These are phyloP conservation scores for Bruguiera parviflora DNA, from an alignment of 345 rosid genomes.

Conservation along the genomic window DNA sequence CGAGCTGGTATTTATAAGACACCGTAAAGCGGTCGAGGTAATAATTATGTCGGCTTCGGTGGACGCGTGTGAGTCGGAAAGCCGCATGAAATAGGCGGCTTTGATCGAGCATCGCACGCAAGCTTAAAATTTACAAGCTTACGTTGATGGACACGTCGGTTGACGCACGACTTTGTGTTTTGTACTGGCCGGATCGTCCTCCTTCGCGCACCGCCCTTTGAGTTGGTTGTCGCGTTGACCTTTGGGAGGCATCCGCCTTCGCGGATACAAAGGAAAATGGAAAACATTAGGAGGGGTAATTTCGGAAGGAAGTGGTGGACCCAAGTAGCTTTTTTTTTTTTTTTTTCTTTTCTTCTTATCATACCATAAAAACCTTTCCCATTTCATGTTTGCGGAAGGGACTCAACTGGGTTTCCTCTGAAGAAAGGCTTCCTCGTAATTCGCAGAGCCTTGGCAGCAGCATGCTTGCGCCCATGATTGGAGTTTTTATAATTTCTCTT, in stretches of 20 bases:
- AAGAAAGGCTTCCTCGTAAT: too few species aligned
- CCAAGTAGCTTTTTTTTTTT: not conserved
- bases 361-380: too few species aligned
- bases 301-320: constrained; percentile 12
- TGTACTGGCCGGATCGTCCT: constrained; percentile 15
- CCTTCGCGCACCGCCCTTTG: constrained; percentile 16
- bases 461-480: too few species aligned
- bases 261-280: not conserved
- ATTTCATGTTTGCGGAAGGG: too few species aligned
- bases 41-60: not conserved
- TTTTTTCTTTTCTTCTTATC: too few species aligned
- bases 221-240: constrained; percentile 20
- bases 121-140: not conserved
- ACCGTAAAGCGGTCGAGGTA: constrained; percentile 37
- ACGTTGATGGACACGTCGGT: constrained; percentile 33
- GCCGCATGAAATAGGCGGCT: too few species aligned
- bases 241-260: fast-evolving
- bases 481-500: too few species aligned
- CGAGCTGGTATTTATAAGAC: constrained; percentile 15
- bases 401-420: too few species aligned
- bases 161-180: constrained; percentile 29
- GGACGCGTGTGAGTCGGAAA: constrained; percentile 43
- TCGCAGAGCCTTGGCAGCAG: too few species aligned
- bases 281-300: not conserved
- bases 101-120: not conserved